Evolutionary conservation across 129 eudicot genomes (phyloP), one percentile per base, ranked within the genome.

Genomic region (Centella asiatica): DNA sequence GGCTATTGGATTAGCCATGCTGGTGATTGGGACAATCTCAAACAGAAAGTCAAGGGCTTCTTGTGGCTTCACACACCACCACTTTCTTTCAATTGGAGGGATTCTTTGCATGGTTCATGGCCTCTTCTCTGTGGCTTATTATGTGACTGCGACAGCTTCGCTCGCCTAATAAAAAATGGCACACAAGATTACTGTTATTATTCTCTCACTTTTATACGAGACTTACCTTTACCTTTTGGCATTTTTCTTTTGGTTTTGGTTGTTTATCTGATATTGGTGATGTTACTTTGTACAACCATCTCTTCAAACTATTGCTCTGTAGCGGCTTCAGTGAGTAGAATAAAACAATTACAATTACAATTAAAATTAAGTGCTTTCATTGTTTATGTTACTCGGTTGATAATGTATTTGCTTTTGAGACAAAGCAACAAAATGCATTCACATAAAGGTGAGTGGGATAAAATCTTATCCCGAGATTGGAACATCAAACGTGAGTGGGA

Each of bases 31-130:
- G 49, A 86, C 90, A 20, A 69, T 57, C 54, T 81, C 97, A 63
- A 90, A 90, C 77, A 47, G 68, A 60, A 83, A 86, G 64, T 69
- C 89, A 22, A 86, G 82, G 68, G 80, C 85, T 14, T 83, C 95
- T 0, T 90, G 97, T 62, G 97, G 97, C 20, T 60, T 90, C 24
- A 76, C 85, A 10, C 84, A 86, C 74, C 95, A 81, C 74, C 92
- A 79, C 74, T 86, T 83, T 54, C 77, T 90, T 15, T 86, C 95
- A 0, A 78, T 84, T n/a, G 97, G 97, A 64, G 97, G 97, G 68
- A 81, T 86, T 34, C 48, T 90, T 60, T 90, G 97, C 62, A 65
- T 86, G 50, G 95, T 90, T 64, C 97, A 90, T 83, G 82, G 85
- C 52, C 66, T 86, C 14, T 81, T 83, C 72, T 75, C 93, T 44